These are phyloP conservation scores for Ceratobasidium sp. DNA, from an alignment of 1,284 basidiomycete genomes.

Conservation along the genomic window DNA sequence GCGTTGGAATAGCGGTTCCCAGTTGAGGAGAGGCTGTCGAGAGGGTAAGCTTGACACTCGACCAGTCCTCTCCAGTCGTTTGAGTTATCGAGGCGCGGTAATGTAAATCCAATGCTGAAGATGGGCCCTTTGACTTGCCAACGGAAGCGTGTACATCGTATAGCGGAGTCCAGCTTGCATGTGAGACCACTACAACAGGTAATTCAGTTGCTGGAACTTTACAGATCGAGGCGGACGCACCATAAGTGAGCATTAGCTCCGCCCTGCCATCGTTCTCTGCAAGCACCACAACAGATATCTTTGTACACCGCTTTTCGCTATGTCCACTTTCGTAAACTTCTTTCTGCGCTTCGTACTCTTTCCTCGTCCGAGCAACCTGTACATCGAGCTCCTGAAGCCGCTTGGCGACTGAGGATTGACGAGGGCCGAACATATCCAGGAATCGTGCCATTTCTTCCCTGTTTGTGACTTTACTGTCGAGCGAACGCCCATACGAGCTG, in stretches of 20 bases:
- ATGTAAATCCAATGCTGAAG: constrained; percentile 48
- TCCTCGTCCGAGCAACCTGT: constrained; percentile 44
- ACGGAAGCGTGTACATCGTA: constrained; percentile 53
- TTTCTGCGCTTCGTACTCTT: constrained; percentile 44
- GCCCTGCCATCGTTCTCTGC: constrained; percentile 47
- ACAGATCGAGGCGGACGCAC: constrained; percentile 32
- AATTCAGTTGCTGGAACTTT: not conserved
- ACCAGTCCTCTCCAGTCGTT: constrained; percentile 52
- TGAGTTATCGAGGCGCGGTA: constrained; percentile 52
- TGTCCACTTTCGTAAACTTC: constrained; percentile 30
- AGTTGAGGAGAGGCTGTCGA: constrained; percentile 51
- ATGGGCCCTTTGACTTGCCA: constrained; percentile 5
- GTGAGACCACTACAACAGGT: constrained; percentile 33
- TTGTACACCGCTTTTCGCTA: constrained; percentile 47
- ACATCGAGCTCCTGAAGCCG: constrained; percentile 33
- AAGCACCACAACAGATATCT: constrained; percentile 48
- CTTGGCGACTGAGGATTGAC: constrained; percentile 45
- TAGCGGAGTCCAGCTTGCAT: constrained; percentile 48
- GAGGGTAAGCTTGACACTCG: constrained; percentile 49
- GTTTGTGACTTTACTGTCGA: constrained; percentile 48
- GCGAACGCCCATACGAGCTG: constrained; percentile 47
- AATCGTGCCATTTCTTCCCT: constrained; percentile 47
- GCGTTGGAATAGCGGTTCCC: constrained; percentile 49
- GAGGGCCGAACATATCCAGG: constrained; percentile 49
- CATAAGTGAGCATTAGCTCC: constrained; percentile 48